phyloP scores from a whole-genome alignment of 768 basidiomycete genomes.

The Psilocybe sp. region DNA sequence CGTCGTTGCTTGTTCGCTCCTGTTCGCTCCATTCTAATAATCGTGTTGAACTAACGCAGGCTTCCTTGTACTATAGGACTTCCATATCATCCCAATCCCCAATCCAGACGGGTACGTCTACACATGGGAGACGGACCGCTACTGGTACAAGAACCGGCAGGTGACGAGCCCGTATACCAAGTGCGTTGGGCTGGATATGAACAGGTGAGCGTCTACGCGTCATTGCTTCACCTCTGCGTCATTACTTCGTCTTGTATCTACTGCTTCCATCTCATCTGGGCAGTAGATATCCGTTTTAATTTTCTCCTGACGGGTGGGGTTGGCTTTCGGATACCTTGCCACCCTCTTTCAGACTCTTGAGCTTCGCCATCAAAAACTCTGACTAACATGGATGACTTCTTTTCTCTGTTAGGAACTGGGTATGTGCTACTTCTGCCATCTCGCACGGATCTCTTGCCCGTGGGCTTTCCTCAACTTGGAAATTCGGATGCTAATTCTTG shows the following conservation, averaged over 20 bases:
- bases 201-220: constrained; percentile 41
- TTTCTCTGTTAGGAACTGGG: constrained; percentile 56
- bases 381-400: not conserved
- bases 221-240: not conserved
- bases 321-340: no score
- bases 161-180: constrained; percentile 41
- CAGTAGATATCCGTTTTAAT: no score
- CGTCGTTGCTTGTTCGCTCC: no score
- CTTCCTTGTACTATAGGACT: constrained; percentile 37
- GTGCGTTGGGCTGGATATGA: constrained; percentile 77
- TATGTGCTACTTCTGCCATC: constrained; percentile 21
- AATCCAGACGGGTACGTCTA: constrained; percentile 77
- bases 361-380: no score
- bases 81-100: constrained; percentile 64
- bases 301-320: no score
- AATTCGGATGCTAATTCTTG: no score
- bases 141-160: constrained; percentile 79
- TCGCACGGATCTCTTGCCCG: not conserved
- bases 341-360: no score
- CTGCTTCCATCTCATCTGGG: no score
- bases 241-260: not conserved
- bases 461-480: no score
- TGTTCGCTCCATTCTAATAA: no score
- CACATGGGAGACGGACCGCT: constrained; percentile 67
- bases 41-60: not conserved